These are phyloP conservation scores for Aurantiochytrium sp. DNA, from an alignment of 108 stramenopile species.

Conservation along the genomic window DNA sequence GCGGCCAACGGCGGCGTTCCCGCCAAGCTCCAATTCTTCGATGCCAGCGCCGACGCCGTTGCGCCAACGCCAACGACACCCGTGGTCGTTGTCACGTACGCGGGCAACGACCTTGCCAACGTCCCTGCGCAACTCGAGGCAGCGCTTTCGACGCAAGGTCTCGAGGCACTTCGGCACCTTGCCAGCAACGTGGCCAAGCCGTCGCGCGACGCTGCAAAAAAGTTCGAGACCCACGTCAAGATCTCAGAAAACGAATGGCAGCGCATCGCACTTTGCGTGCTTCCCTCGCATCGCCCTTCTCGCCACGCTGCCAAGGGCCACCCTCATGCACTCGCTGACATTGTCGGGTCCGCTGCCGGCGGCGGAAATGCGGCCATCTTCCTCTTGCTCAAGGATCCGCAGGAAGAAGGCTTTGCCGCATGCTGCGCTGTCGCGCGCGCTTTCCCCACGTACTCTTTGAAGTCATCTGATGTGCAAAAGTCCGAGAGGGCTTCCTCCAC, in stretches of 20 bases:
- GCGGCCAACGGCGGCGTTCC: not conserved
- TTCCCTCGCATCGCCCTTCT: not conserved
- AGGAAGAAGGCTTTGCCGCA: conserved; percentile 28
- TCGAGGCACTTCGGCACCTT: not conserved
- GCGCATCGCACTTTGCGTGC: not conserved
- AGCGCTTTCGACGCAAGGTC: not conserved
- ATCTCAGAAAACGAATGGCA: not conserved
- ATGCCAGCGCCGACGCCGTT: not conserved
- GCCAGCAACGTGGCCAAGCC: not conserved
- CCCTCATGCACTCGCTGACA: conserved; percentile 40
- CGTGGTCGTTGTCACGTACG: not conserved
- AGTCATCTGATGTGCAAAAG: conserved; percentile 23
- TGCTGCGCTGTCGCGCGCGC: conserved; percentile 33
- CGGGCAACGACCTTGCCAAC: not conserved
- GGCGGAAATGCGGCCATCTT: conserved; percentile 29
- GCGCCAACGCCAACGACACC: not conserved
- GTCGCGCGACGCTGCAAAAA: not conserved
- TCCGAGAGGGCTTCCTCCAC: conserved; percentile 25
- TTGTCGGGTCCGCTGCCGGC: conserved; percentile 19
- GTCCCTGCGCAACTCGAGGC: not conserved
- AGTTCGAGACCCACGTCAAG: not conserved
- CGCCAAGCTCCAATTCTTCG: not conserved
- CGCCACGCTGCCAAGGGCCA: conserved; percentile 43
- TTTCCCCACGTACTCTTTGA: conserved; percentile 27
- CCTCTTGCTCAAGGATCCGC: conserved; percentile 23